Evolutionary conservation across 2,329 filamentous ascomycete genomes (phyloP), one percentile per base, ranked within the genome.

Genomic region (Cryphonectria radicalis): DNA sequence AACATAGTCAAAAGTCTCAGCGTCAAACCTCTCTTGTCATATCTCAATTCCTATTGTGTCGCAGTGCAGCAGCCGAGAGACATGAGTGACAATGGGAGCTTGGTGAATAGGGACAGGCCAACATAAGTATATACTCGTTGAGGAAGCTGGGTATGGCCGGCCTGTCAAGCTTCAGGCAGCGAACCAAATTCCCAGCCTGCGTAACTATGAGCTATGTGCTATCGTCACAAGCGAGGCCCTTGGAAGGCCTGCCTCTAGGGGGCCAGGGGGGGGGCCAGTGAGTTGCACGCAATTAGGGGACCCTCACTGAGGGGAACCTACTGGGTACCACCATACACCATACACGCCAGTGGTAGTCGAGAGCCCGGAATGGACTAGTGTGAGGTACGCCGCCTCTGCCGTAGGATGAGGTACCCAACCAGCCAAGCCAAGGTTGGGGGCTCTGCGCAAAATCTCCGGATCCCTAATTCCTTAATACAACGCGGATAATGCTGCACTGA

Each of bases 21-120:
- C 53, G n/a, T 42, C 28, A 53, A 53, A 68, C 66, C 66, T 32
- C 32, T 64, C n/a, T 7, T 32, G 63, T 65, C 63, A 65, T 65
- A 65, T 65, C 63, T 65, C 63, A 53, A 28, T 50, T 65, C n/a
- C 63, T 28, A 42, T 35, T 53, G 63, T 65, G 64, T 60, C 60
- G 62, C 70, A 70, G 19, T 43, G 53, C 43, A 46, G 35, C 50
- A 70, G 60, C 59, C 68, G 67, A 67, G 63, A 65, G 63, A 72
- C 70, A 60, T 63, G 46, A 35, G 50, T 67, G 50, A 72, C 43
- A 55, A 67, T 53, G 57, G 42, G 53, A 43, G 32, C 37, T 62
- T 50, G 42, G 62, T 66, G 66, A 37, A 69, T 32, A 28, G 55
- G 28, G 17, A 32, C 55, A 35, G 55, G 25, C 55, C 25, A 32